These are phyloP conservation scores for Glycine latifolia DNA, from an alignment of 306 rosid species.

Conservation along the genomic window DNA sequence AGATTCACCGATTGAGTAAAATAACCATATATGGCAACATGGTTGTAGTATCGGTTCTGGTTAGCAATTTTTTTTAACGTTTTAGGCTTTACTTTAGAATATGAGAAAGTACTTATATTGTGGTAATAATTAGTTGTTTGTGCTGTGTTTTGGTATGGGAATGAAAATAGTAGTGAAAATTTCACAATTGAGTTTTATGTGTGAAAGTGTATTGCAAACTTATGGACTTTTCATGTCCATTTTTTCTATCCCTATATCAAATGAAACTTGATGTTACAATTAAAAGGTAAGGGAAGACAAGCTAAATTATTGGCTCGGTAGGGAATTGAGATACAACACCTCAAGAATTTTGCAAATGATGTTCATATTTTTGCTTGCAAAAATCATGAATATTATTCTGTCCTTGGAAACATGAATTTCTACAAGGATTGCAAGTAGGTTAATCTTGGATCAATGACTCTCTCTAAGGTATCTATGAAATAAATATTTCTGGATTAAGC, in stretches of 20 bases:
- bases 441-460: too few relatives aligned
- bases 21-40: background rate
- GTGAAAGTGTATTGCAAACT: background rate
- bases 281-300: background rate
- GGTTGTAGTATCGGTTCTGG: background rate
- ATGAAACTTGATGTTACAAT: background rate
- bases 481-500: too few relatives aligned
- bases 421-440: too few relatives aligned
- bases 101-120: background rate
- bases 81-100: background rate
- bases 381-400: background rate
- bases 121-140: background rate
- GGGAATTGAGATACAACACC: background rate
- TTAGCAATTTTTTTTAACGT: background rate
- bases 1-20: slow-evolving; percentile 43
- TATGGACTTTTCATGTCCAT: background rate
- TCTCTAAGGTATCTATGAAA: too few relatives aligned
- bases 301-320: background rate
- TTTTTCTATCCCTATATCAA: background rate
- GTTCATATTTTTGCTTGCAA: background rate
- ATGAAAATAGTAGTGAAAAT: background rate
- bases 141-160: slow-evolving; percentile 1
- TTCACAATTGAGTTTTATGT: background rate
- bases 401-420: too few relatives aligned
- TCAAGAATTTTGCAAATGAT: background rate